Conservation (phyloP, 2,329 filamentous ascomycete species). For the Aspergillus uvarum region DNA sequence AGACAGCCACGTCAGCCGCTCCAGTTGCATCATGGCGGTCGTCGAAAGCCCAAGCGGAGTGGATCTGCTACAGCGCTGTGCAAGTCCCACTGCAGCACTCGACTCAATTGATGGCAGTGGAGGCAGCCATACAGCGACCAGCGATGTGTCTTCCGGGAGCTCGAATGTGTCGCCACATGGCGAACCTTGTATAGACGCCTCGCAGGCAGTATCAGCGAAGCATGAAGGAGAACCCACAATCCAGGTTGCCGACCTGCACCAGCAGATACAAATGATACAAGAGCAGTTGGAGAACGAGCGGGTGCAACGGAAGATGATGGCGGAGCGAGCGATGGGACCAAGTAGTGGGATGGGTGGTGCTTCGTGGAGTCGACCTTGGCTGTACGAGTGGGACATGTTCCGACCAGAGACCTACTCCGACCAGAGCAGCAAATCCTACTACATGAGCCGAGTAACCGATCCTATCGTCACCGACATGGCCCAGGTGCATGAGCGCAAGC, state of each 20-base stretch:
- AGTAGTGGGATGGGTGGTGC: neutral
- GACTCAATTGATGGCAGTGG: neutral
- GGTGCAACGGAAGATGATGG: neutral
- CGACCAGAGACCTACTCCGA: neutral
- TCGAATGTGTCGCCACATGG: neutral
- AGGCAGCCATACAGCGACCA: neutral
- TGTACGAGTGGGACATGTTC: neutral
- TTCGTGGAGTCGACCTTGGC: neutral
- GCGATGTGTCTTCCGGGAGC: neutral
- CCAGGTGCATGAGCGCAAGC: neutral
- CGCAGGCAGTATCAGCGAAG: neutral
- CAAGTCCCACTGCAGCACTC: neutral
- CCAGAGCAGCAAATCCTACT: neutral
- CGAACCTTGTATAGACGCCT: neutral
- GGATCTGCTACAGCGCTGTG: neutral
- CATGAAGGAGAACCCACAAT: neutral
- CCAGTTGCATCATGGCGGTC: neutral
- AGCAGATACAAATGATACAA: neutral
- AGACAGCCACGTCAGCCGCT: neutral
- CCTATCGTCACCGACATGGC: neutral
- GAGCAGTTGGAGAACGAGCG: neutral
- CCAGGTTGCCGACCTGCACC: neutral
- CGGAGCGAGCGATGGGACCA: neutral
- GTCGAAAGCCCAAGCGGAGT: neutral
- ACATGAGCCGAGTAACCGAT: neutral